Conservation (phyloP, 2,329 filamentous ascomycete genomes). For the Monilinia vaccinii-corymbosi region DNA sequence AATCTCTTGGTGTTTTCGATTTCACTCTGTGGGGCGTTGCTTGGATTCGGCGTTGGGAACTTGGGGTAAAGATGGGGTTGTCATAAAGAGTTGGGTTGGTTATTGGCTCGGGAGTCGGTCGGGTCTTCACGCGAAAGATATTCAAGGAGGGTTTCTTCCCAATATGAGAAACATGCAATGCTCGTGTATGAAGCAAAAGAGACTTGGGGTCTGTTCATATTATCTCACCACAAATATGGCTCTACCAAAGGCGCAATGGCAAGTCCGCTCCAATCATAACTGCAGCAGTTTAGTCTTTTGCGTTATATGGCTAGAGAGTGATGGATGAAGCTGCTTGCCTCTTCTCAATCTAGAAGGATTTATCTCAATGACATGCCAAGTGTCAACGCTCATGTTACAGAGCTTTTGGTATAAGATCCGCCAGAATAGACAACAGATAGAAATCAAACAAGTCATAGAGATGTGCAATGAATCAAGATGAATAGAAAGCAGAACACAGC, state of each 20-base stretch:
- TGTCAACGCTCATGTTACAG: not conserved
- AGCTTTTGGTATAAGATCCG: not conserved
- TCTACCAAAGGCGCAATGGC: not conserved
- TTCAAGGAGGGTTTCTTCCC: not conserved
- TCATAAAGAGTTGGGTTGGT: not conserved
- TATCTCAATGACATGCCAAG: not conserved
- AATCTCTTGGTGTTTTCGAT: not conserved
- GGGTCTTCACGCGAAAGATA: not conserved
- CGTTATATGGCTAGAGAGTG: not conserved
- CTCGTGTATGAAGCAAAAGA: not conserved
- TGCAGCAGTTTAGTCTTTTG: not conserved
- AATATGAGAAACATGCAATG: not conserved
- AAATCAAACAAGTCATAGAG: not conserved
- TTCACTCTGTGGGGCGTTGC: not conserved
- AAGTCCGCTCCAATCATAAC: not conserved
- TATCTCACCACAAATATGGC: not conserved
- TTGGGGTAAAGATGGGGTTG: not conserved
- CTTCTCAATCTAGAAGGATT: not conserved
- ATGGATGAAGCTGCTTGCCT: not conserved
- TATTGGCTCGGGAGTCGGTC: not conserved
- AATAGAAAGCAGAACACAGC: not conserved
- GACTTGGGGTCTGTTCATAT: not conserved
- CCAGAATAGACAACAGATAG: too few relatives aligned
- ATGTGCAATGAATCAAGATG: not conserved
- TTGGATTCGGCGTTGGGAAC: not conserved